Conservation (phyloP, 306 rosid species). For the Coriaria nepalensis region DNA sequence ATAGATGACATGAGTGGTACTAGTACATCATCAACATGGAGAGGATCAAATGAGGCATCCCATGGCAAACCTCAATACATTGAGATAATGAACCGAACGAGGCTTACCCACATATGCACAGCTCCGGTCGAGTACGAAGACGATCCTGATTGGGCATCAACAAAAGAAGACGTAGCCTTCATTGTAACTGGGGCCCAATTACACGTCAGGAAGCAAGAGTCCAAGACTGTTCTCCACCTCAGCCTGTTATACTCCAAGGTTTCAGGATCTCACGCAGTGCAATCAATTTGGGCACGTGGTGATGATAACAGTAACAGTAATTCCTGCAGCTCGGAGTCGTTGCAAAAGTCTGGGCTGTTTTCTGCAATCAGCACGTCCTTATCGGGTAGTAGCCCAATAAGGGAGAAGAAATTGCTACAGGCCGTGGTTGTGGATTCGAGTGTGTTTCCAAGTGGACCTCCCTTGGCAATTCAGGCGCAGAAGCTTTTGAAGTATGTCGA, state of each 20-base stretch:
- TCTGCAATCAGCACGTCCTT: conserved; percentile 53
- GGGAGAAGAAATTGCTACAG: conserved; percentile 22
- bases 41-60: conserved; percentile 54
- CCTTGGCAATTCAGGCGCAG: conserved; percentile 41
- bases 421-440: conserved; percentile 57
- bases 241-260: conserved; percentile 57
- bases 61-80: conserved; percentile 31
- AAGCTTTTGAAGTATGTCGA: conserved; percentile 69
- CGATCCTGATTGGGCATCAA: conserved; percentile 35
- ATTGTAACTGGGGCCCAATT: conserved; percentile 89
- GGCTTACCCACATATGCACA: conserved; percentile 56
- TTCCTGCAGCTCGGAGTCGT: conserved; percentile 22
- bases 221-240: conserved; percentile 58
- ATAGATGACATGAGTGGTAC: conserved; percentile 27
- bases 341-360: conserved; percentile 52
- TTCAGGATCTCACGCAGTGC: conserved; percentile 26
- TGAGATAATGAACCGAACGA: conserved; percentile 48
- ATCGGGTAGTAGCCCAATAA: conserved; percentile 17
- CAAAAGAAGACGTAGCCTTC: conserved; percentile 21
- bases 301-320: too few species aligned
- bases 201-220: conserved; percentile 38
- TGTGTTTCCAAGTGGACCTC: conserved; percentile 74
- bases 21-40: conserved; percentile 41
- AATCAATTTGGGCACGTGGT: conserved; percentile 48
- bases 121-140: conserved; percentile 54